A percentile compares a stretch with the other conserved stretches of the same genome.
Evolutionary conservation across 257 asterid species (phyloP).

Genomic region (Primulina tabacum): DNA sequence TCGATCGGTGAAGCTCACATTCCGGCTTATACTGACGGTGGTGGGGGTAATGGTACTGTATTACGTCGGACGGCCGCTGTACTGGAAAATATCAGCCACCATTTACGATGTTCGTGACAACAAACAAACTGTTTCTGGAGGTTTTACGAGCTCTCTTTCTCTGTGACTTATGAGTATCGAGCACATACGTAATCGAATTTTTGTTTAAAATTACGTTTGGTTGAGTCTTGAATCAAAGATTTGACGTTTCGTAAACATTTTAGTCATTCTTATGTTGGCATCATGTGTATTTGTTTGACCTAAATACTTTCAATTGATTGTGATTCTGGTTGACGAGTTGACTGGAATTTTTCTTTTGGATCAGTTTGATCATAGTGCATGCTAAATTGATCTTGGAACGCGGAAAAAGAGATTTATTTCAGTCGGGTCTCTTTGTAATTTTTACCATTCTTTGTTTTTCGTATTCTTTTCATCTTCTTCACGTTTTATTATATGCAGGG

Average conservation of each 20-base stretch:
- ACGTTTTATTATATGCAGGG: background rate
- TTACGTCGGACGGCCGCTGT: slow-evolving; percentile 79
- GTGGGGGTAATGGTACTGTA: slow-evolving; percentile 37
- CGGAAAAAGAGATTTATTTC: background rate
- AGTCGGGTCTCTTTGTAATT: background rate
- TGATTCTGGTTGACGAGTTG: background rate
- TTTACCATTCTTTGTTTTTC: background rate
- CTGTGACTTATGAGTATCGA: background rate
- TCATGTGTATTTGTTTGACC: background rate
- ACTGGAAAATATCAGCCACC: slow-evolving; percentile 92
- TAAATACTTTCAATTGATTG: too few species aligned
- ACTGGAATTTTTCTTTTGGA: background rate
- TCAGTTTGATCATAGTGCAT: background rate
- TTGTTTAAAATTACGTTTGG: too few species aligned
- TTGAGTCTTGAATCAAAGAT: background rate
- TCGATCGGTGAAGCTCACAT: slow-evolving; percentile 36
- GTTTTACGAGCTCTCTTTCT: slow-evolving; percentile 26
- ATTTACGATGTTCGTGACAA: slow-evolving; percentile 78
- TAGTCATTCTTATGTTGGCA: background rate
- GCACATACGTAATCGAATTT: background rate
- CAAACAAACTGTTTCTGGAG: slow-evolving; percentile 80
- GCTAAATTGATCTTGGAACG: background rate
- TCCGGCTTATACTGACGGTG: slow-evolving; percentile 46
- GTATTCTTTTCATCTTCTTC: background rate
- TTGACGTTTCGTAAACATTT: background rate